These are phyloP conservation scores for Butyriboletus loyo DNA, from an alignment of 768 basidiomycete species.

Conservation along the genomic window DNA sequence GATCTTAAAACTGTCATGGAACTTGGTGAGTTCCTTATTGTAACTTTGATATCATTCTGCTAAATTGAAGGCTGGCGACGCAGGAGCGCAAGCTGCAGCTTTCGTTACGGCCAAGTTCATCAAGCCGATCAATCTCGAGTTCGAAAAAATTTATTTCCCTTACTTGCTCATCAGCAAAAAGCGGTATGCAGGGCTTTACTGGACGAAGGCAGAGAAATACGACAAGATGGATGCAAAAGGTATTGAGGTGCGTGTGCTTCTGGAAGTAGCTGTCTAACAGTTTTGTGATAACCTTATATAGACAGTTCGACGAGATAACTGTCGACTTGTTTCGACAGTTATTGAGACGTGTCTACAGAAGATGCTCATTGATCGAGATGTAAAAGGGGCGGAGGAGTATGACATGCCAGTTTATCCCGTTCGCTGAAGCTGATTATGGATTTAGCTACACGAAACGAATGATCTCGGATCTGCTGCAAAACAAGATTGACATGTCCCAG, in stretches of 20 bases:
- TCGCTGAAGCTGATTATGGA: slow-evolving; percentile 16
- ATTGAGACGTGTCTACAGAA: slow-evolving; percentile 98
- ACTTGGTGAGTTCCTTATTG: slow-evolving; percentile 55
- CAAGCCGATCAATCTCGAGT: slow-evolving; percentile 97
- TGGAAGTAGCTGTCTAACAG: neutral
- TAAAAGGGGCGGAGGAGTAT: slow-evolving; percentile 89
- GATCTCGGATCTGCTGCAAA: slow-evolving; percentile 92
- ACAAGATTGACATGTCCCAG: slow-evolving; percentile 98
- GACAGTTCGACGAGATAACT: slow-evolving; percentile 98
- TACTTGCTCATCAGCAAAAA: slow-evolving; percentile 99
- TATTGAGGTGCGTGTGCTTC: slow-evolving; percentile 70
- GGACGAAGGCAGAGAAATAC: slow-evolving; percentile 93
- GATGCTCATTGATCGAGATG: slow-evolving; percentile 94
- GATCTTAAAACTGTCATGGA: slow-evolving; percentile 88
- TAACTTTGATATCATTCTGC: neutral
- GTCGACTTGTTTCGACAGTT: slow-evolving; percentile 95
- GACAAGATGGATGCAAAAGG: slow-evolving; percentile 99
- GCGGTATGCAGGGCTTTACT: slow-evolving; percentile 96
- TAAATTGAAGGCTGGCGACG: neutral
- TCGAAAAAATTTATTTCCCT: slow-evolving; percentile 99
- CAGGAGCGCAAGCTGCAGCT: slow-evolving; percentile 90
- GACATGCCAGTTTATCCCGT: slow-evolving; percentile 22
- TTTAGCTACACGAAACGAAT: slow-evolving; percentile 87
- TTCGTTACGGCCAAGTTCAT: slow-evolving; percentile 89
- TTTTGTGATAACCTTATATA: slow-evolving; percentile 28